Conservation (phyloP, 2,329 filamentous ascomycete species). For the Chaetomium sp. region DNA sequence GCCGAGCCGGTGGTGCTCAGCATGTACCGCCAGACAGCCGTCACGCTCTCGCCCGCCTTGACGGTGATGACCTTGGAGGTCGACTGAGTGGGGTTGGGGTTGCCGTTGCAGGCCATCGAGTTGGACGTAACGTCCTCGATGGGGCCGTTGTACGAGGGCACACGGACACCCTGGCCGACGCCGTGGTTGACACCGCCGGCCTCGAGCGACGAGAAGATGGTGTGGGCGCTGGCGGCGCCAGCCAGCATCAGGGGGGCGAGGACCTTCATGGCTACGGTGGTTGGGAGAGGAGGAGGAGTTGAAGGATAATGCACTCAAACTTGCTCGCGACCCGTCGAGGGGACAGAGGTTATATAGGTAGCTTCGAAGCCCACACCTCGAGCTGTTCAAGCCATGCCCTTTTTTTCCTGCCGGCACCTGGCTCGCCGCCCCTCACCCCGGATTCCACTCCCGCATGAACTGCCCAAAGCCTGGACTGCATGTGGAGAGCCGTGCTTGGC, state of each 20-base stretch:
- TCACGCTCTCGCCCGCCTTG: slow-evolving; percentile 32
- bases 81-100: slow-evolving; percentile 32
- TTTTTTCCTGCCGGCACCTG: neutral
- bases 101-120: slow-evolving; percentile 36
- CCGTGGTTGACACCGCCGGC: slow-evolving; percentile 35
- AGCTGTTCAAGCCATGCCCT: neutral
- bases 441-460: slow-evolving; percentile 8
- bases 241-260: slow-evolving; percentile 32
- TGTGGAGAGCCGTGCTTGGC: slow-evolving; percentile 12
- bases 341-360: slow-evolving; percentile 9
- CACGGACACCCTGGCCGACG: slow-evolving; percentile 31
- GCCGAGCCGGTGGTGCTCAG: slow-evolving; percentile 32
- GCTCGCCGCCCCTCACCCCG: neutral
- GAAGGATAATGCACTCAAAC: slow-evolving; percentile 15
- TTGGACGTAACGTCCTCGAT: slow-evolving; percentile 34
- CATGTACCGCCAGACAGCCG: slow-evolving; percentile 37
- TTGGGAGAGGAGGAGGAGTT: neutral
- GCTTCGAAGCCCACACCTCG: neutral
- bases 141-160: slow-evolving; percentile 36
- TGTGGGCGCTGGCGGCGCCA: slow-evolving; percentile 32
- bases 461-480: slow-evolving; percentile 12
- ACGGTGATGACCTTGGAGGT: slow-evolving; percentile 36
- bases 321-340: neutral
- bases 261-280: slow-evolving; percentile 29
- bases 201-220: slow-evolving; percentile 35